Percentiles rank a stretch among this genome's conserved stretches.
These are phyloP conservation scores for Phaeosphaeria sp. DNA, from an alignment of 2,329 filamentous ascomycete genomes.

Conservation along the genomic window DNA sequence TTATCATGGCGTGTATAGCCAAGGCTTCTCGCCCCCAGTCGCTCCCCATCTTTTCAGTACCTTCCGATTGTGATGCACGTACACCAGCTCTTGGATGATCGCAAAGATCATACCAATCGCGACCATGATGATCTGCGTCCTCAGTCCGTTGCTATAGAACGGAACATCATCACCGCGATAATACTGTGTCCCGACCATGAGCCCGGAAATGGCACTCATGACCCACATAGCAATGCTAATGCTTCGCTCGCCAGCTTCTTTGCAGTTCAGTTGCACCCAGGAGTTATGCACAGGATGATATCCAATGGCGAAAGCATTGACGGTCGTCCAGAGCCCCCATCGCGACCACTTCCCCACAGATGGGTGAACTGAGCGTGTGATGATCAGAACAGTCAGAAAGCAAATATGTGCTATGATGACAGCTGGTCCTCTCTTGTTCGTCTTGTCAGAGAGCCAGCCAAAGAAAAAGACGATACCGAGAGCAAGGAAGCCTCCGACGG, in stretches of 20 bases:
- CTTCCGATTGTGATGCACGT: conserved; percentile 48
- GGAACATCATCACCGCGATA: conserved; percentile 54
- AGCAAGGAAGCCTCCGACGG: conserved; percentile 51
- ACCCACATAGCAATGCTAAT: conserved; percentile 61
- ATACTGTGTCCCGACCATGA: conserved; percentile 61
- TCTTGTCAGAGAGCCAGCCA: conserved; percentile 57
- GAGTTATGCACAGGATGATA: conserved; percentile 63
- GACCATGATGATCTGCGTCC: conserved; percentile 57
- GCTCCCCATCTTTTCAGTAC: conserved; percentile 21
- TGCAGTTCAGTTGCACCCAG: conserved; percentile 62
- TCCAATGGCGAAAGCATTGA: conserved; percentile 60
- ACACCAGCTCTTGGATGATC: conserved; percentile 50
- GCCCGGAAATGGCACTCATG: conserved; percentile 59
- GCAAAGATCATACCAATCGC: conserved; percentile 51
- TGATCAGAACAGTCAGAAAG: conserved; percentile 56
- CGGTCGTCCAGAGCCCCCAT: conserved; percentile 60
- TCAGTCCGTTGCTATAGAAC: conserved; percentile 54
- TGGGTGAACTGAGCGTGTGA: conserved; percentile 51
- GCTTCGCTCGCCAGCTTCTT: conserved; percentile 55
- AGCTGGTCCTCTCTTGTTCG: conserved; percentile 52
- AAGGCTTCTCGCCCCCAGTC: conserved; percentile 23
- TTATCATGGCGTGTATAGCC: conserved; percentile 29
- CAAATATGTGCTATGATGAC: conserved; percentile 56
- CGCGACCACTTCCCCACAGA: conserved; percentile 57
- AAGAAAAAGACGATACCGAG: conserved; percentile 59